A percentile compares a stretch with the other conserved stretches of the same genome.
These are phyloP conservation scores for Coffea humblotiana DNA, from an alignment of 305 asterid genomes.

Conservation along the genomic window DNA sequence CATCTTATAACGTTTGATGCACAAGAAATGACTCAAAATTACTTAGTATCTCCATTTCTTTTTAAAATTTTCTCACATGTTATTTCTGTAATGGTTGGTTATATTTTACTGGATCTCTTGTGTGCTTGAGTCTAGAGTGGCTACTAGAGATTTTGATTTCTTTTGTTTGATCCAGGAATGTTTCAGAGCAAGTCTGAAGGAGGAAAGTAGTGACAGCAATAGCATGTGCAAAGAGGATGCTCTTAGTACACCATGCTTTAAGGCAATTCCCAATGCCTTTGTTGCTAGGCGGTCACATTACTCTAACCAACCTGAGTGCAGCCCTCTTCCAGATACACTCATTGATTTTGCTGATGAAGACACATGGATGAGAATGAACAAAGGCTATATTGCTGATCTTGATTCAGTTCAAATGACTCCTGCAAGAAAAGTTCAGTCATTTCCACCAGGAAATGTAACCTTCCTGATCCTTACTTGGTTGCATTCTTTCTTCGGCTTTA, in stretches of 20 bases:
- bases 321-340: slow-evolving; percentile 81
- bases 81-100: neutral
- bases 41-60: neutral
- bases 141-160: slow-evolving; percentile 15
- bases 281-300: slow-evolving; percentile 70
- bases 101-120: neutral
- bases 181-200: slow-evolving; percentile 39
- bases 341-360: slow-evolving; percentile 85
- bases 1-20: neutral
- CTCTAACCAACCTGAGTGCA: slow-evolving; percentile 54
- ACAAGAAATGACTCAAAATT: neutral
- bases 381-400: slow-evolving; percentile 82
- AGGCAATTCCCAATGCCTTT: slow-evolving; percentile 65
- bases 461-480: slow-evolving; percentile 24
- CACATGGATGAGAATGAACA: slow-evolving; percentile 88
- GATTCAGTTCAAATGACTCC: slow-evolving; percentile 81
- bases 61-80: neutral
- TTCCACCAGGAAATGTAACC: slow-evolving; percentile 55
- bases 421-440: slow-evolving; percentile 65
- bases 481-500: slow-evolving; percentile 12
- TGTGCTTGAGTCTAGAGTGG: neutral
- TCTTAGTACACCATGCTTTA: slow-evolving; percentile 73
- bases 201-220: slow-evolving; percentile 44
- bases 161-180: slow-evolving; percentile 40
- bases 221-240: slow-evolving; percentile 55